These are phyloP conservation scores for Moelleriella libera DNA, from an alignment of 2,329 filamentous ascomycete species.

Conservation along the genomic window DNA sequence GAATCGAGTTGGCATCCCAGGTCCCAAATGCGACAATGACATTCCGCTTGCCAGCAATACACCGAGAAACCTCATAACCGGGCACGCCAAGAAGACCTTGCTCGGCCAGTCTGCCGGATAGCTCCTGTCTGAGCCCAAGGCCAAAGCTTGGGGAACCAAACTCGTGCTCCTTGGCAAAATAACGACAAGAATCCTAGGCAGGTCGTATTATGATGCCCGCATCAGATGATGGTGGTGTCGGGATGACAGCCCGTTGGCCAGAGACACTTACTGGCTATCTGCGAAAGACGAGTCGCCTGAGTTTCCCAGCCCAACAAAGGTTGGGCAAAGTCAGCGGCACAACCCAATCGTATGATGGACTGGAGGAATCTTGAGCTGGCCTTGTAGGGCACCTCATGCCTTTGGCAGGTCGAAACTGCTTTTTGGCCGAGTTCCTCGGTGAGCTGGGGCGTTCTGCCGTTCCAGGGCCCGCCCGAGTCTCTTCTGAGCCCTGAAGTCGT, in stretches of 20 bases:
- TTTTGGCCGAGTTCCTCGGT: background rate
- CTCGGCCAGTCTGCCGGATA: no score
- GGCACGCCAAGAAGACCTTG: background rate
- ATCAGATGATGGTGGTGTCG: background rate
- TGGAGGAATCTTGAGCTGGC: background rate
- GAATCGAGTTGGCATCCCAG: background rate
- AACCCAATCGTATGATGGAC: background rate
- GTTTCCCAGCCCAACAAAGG: background rate
- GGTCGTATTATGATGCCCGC: background rate
- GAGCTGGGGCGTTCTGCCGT: background rate
- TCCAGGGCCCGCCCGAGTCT: background rate
- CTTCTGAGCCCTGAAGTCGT: background rate
- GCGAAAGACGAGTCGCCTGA: background rate
- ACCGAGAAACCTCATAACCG: background rate
- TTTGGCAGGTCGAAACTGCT: background rate
- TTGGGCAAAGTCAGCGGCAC: background rate
- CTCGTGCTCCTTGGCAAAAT: background rate
- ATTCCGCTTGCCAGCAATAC: background rate
- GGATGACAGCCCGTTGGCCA: background rate
- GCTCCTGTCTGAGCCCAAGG: no score
- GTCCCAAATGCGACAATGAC: no score
- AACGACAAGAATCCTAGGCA: background rate
- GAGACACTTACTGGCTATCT: background rate
- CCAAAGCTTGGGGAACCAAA: background rate
- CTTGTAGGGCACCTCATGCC: background rate